These are phyloP conservation scores for Gossypium gossypioides DNA, from an alignment of 441 rosid genomes.

Conservation along the genomic window DNA sequence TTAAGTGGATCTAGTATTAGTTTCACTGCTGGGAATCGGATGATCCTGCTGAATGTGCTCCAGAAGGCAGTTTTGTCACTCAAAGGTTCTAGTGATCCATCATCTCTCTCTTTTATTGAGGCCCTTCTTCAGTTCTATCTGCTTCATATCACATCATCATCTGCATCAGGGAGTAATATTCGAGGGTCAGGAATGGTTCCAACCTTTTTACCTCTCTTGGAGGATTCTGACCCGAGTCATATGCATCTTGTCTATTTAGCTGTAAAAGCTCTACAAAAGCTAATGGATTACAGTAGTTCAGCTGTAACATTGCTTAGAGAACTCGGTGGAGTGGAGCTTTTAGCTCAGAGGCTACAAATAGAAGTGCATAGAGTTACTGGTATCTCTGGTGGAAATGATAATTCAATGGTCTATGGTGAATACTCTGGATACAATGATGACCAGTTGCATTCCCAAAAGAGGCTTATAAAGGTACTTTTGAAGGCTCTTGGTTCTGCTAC, in stretches of 20 bases:
- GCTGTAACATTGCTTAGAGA: conserved; percentile 86
- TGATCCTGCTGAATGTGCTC: conserved; percentile 90
- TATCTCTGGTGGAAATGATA: conserved; percentile 38
- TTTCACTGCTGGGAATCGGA: conserved; percentile 84
- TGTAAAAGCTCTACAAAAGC: conserved; percentile 85
- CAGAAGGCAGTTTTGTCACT: conserved; percentile 85
- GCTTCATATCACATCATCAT: conserved; percentile 91
- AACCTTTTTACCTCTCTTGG: conserved; percentile 85
- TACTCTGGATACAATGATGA: conserved; percentile 50
- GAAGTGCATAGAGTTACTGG: conserved; percentile 80
- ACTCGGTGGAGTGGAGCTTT: conserved; percentile 86
- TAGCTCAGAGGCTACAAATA: conserved; percentile 77
- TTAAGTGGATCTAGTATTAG: conserved; percentile 89
- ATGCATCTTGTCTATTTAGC: conserved; percentile 88
- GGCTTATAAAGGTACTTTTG: conserved; percentile 83
- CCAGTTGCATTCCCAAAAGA: conserved; percentile 59
- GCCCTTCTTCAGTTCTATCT: conserved; percentile 94
- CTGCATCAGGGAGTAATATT: conserved; percentile 77
- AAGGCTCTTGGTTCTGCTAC: conserved; percentile 98
- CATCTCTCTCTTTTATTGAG: conserved; percentile 88
- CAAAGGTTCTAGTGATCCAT: conserved; percentile 68
- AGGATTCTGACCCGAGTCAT: conserved; percentile 75
- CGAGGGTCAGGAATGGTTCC: conserved; percentile 97
- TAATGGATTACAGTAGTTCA: conserved; percentile 51
- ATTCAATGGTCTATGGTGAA: conserved; percentile 56